Base-by-base conservation (phyloP, 164 flowering plant species). In the Tinospora cordifolia region DNA sequence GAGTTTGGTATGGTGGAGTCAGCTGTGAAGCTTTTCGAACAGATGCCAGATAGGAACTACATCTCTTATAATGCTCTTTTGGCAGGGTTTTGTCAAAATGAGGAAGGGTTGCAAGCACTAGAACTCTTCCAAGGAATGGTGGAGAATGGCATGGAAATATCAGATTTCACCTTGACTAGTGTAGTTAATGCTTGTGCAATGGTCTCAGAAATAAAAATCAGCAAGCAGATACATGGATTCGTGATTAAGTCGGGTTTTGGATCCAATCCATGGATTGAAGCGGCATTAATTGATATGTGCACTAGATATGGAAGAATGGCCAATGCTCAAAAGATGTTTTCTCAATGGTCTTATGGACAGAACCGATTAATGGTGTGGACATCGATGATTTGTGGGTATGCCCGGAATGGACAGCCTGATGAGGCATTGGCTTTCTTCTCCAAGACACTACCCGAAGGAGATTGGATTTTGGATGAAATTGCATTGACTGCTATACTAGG, bases 241-340 rank as follows among this genome's bases (percentile, higher is more conserved):
- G 76, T 85, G n/a, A 26, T 82, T 13, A 92, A 90, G 76, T 82
- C 76, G 77, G 93, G 88, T 68, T 81, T 74, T 70, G 80, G 83
- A 19, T 81, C 82, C 15, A 85, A 86, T 78, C 76, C 75, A 73
- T 73, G 74, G 80, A 81, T 89, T 58, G 88, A 85, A 78, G 74
- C 92, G 25, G 88, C 97, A 57, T 78, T 92, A 78, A 77, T 90
- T 63, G 95, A 94, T 75, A 92, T 90, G 97, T 90, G 81, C 74
- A 82, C 89, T 15, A 86, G 79, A 76, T 92, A 95, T 80, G 92
- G 79, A 51, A 83, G 88, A 72, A 90, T 89, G 85, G 71, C 24
- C 8, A 89, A 88, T 80, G 97, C 97, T 54, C 76, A 82, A 47
- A 87, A 82, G 79, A 79, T 92, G 75, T 88, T 92, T 60, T 24